Base-by-base conservation (phyloP, 225 moss, liverwort and hornwort genomes). In the Rhytidiadelphus loreus region DNA sequence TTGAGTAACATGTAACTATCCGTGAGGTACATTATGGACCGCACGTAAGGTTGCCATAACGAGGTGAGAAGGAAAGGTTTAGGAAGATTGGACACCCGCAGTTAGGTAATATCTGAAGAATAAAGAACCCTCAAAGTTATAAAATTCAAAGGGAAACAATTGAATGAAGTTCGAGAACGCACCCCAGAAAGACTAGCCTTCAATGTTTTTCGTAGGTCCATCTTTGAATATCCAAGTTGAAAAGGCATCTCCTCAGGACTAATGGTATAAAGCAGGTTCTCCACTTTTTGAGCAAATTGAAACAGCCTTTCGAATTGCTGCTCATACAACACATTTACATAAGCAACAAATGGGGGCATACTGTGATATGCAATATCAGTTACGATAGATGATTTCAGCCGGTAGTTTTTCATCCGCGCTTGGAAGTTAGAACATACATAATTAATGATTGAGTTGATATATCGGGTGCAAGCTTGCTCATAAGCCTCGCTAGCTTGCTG, bases 241-340 rank as follows among this genome's bases (percentile, higher is more conserved):
- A 95, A 97, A 15, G 96, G 94, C 89, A 99, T 97, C 92, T 99
- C 99, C 83, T 99, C 99, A 61, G 97, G 93, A 77, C 93, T 91
- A 48, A 99, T 96, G 55, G 99, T 97, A 90, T 96, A 96, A 69
- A 99, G 92, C 90, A 99, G 88, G 85, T 93, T 97, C 92, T 99
- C 99, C 90, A 99, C 95, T 92, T 91, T 94, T 88, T 95, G 95
- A 48, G 95, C 93, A 91, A 96, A 99, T 88, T 99, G 99, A 83
- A 99, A 96, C 59, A 99, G 87, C 71, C 93, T 97, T 86, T 99
- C 99, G 88, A 96, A 99, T 99, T 99, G 99, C 97, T 99, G 97
- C 77, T 86, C 92, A 89, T 62, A 88, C 78, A 94, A 84, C 66
- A 87, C 64, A 75, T 48, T 86, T 65, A 66, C 35, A 57, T 93